Base-by-base conservation (phyloP, 352 stramenopile genomes). In the Phytophthora macrochlamydospora region DNA sequence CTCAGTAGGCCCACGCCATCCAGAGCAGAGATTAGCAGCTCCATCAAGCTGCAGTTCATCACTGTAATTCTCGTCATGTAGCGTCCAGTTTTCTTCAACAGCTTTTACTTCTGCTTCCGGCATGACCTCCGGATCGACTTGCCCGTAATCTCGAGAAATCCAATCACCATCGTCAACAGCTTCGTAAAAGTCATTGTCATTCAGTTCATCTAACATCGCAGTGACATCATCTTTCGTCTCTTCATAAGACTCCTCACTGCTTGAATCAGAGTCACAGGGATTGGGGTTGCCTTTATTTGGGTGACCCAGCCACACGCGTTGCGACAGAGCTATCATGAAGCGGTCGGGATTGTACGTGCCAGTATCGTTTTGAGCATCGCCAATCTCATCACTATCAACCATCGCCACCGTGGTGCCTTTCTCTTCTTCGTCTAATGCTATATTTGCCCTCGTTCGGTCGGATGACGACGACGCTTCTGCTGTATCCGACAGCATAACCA, bases 21-120 rank as follows among this genome's bases (percentile, higher is more conserved):
- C 56, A 32, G 12, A 30, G 45, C 50, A 62, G 6, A 56, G 7
- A 42, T 62, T 33, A 4, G 32, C 12, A 28, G 56, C 32, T 46
- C 45, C 45, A 50, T 46, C 40, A 24, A 46, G 4, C 40, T 46
- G 40, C 12, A 46, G 4, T n/a, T 46, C 6, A 18, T 46, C 9
- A 46, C 40, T 46, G 14, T 46, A 13, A 8, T 46, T 7, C 40
- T 46, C 40, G 12, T 46, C 40, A 13, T 46, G 18, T 7, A 46
- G 4, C 12, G 40, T 46, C 40, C 40, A 46, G 18, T n/a, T n/a
- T 4, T 14, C 12, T n/a, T 4, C 40, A 28, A 46, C 40, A 24
- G 6, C 40, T 6, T 46, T 13, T 13, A 46, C 8, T 24, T 46
- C 40, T 24, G 12, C 12, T 7, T 13, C 40, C 9, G 8, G 8